A percentile compares a stretch with the other conserved stretches of the same genome.
These are phyloP conservation scores for Triticum turgidum DNA, from an alignment of 176 grass and related monocot genomes.

Conservation along the genomic window DNA sequence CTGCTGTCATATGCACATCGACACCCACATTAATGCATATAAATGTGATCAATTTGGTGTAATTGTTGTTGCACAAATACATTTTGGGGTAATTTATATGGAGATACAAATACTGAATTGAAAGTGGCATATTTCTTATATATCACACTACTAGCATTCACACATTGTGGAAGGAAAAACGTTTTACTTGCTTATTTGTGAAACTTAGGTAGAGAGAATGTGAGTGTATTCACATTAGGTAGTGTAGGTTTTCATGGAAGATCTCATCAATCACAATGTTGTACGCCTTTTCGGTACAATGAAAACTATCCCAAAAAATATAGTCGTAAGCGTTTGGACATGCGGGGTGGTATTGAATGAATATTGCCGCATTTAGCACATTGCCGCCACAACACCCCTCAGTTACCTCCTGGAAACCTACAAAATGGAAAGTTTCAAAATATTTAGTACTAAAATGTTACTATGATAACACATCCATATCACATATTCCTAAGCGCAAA, in stretches of 20 bases:
- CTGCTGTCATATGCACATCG: too few species aligned
- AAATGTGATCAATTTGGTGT: too few species aligned
- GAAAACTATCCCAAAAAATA: conserved; percentile 64
- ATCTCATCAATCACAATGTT: conserved; percentile 45
- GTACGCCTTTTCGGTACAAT: conserved; percentile 45
- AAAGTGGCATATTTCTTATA: not conserved
- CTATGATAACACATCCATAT: not conserved
- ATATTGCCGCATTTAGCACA: conserved; percentile 25
- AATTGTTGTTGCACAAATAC: too few species aligned
- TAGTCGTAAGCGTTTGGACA: conserved; percentile 46
- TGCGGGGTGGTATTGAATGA: conserved; percentile 35
- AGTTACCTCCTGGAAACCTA: conserved; percentile 38
- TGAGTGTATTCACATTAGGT: conserved; percentile 33
- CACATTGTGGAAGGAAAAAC: not conserved
- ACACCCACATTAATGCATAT: too few species aligned
- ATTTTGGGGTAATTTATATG: too few species aligned
- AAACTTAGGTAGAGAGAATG: not conserved
- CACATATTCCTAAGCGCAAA: not conserved
- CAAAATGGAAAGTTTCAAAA: not conserved
- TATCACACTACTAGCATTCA: not conserved
- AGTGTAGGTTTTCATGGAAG: not conserved
- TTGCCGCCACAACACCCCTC: conserved; percentile 32
- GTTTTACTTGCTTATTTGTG: not conserved
- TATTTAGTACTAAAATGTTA: not conserved
- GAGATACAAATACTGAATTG: not conserved